Conservation (phyloP, 73 alveolate genomes). For the Tetrahymena thermophila region DNA sequence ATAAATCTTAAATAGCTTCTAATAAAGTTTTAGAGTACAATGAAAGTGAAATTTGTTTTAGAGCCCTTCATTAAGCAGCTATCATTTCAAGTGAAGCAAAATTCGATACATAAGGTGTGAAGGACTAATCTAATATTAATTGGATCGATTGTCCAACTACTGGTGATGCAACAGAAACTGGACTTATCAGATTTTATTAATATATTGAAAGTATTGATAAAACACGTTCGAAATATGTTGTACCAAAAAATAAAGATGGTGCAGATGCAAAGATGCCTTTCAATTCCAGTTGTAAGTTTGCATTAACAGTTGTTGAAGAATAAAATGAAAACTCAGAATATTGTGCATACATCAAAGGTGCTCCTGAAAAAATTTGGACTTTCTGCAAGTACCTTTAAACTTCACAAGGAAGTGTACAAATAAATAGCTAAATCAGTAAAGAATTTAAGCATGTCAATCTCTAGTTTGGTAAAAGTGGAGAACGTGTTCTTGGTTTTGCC, state of each 20-base stretch:
- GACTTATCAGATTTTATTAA: constrained; percentile 81
- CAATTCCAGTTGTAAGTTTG: constrained; percentile 46
- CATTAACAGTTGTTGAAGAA: constrained; percentile 25
- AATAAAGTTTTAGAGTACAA: constrained; percentile 41
- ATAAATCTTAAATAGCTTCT: constrained; percentile 51
- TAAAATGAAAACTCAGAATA: constrained; percentile 32
- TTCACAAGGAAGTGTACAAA: constrained; percentile 2
- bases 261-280: constrained; percentile 54
- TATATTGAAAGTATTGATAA: constrained; percentile 56
- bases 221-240: constrained; percentile 31
- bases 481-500: constrained; percentile 83
- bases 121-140: not conserved
- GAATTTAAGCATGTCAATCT: constrained; percentile 50
- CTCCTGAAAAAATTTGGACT: constrained; percentile 92
- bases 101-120: constrained; percentile 12
- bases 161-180: constrained; percentile 96
- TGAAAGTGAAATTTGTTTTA: constrained; percentile 10
- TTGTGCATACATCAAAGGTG: constrained; percentile 92
- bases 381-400: constrained; percentile 55
- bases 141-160: constrained; percentile 48
- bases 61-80: constrained; percentile 24
- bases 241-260: constrained; percentile 18
- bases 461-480: constrained; percentile 67
- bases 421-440: constrained; percentile 29
- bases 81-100: constrained; percentile 33